These are phyloP conservation scores for Aspergillus tubingensis DNA, from an alignment of 2,329 filamentous ascomycete species.

Conservation along the genomic window DNA sequence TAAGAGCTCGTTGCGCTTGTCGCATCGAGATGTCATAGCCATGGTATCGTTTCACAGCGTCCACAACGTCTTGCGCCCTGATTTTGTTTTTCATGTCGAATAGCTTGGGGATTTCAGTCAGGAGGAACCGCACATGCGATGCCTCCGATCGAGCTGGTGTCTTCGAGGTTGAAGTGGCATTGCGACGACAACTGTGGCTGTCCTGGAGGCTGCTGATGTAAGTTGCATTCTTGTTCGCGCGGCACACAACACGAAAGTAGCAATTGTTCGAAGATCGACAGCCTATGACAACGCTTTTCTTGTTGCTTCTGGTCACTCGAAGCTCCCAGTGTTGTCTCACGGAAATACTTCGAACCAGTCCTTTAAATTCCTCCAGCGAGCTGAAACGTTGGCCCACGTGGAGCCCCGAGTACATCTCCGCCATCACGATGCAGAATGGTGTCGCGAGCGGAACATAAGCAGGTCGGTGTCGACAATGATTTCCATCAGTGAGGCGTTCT, in stretches of 20 bases:
- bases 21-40: slow-evolving; percentile 44
- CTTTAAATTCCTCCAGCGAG: slow-evolving; percentile 44
- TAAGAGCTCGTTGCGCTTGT: slow-evolving; percentile 43
- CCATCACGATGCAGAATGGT: slow-evolving; percentile 29
- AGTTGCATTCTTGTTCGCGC: slow-evolving; percentile 43
- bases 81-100: slow-evolving; percentile 43
- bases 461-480: slow-evolving; percentile 19
- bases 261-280: slow-evolving; percentile 43
- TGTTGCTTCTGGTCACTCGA: slow-evolving; percentile 43
- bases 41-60: slow-evolving; percentile 44
- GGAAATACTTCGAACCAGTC: slow-evolving; percentile 42
- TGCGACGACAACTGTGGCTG: slow-evolving; percentile 39
- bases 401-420: slow-evolving; percentile 44
- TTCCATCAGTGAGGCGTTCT: slow-evolving; percentile 30
- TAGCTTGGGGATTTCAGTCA: slow-evolving; percentile 42
- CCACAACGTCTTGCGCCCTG: slow-evolving; percentile 41
- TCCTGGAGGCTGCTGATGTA: slow-evolving; percentile 45
- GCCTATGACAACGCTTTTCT: slow-evolving; percentile 45
- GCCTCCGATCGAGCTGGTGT: slow-evolving; percentile 43
- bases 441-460: slow-evolving; percentile 17
- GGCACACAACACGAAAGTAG: slow-evolving; percentile 44
- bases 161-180: slow-evolving; percentile 29
- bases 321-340: slow-evolving; percentile 45
- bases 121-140: slow-evolving; percentile 43
- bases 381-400: slow-evolving; percentile 41